Percentiles rank a stretch among this genome's conserved stretches.
phyloP scores from a whole-genome alignment of 257 asterid genomes.

The Apocynum venetum region DNA sequence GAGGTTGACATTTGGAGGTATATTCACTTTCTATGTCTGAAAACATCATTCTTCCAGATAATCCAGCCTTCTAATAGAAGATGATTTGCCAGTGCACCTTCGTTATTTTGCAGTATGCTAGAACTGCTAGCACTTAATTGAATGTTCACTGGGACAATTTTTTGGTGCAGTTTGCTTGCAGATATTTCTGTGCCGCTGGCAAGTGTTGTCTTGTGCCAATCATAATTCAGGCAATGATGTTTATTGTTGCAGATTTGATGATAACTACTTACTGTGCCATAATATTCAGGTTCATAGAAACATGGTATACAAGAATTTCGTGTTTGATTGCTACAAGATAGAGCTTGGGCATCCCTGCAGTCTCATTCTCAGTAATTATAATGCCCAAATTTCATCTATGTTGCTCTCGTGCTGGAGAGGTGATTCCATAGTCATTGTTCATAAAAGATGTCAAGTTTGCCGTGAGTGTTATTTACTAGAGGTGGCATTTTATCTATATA shows the following conservation, averaged over 20 bases:
- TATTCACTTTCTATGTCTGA: not conserved
- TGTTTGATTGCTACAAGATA: not conserved
- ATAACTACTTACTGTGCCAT: not conserved
- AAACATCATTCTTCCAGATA: not conserved
- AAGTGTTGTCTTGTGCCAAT: not conserved
- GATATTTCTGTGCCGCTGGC: not conserved
- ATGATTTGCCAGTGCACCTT: not conserved
- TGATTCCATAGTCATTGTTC: not conserved
- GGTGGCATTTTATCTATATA: not conserved
- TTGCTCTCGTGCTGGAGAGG: not conserved
- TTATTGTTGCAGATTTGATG: not conserved
- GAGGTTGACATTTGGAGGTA: not conserved
- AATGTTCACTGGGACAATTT: not conserved
- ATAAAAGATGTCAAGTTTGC: not conserved
- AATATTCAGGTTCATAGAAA: not conserved
- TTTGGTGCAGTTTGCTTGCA: not conserved
- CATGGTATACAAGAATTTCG: not conserved
- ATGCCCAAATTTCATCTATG: not conserved
- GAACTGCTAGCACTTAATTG: not conserved
- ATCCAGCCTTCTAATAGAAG: not conserved
- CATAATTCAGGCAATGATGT: not conserved
- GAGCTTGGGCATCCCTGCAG: not conserved
- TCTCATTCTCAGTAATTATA: not conserved
- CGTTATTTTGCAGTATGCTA: not conserved
- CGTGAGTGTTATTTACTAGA: not conserved